These are phyloP conservation scores for Nicotiana tabacum DNA, from an alignment of 257 asterid species.

Conservation along the genomic window DNA sequence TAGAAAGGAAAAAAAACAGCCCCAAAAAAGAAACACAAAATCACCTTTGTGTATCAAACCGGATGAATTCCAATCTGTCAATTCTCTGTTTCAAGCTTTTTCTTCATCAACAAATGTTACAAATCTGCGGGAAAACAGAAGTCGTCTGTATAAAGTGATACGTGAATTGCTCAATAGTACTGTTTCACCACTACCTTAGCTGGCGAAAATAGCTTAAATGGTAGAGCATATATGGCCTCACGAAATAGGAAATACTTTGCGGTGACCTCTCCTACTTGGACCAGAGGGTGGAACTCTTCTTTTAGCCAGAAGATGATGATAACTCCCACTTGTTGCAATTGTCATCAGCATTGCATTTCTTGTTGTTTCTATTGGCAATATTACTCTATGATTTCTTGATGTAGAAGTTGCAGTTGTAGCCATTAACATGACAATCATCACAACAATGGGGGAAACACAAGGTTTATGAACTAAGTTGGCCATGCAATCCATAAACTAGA, in stretches of 20 bases:
- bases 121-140: background rate
- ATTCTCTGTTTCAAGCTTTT: background rate
- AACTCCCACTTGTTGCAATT: background rate
- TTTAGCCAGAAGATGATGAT: background rate
- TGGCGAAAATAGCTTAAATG: too few species aligned
- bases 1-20: too few species aligned
- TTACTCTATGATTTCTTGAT: background rate
- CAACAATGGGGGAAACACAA: background rate
- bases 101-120: background rate
- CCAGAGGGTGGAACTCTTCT: constrained; percentile 11
- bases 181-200: too few species aligned
- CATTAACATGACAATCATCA: constrained; percentile 5
- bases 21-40: background rate
- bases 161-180: too few species aligned
- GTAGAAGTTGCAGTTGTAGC: background rate
- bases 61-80: background rate
- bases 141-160: too few species aligned
- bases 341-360: background rate
- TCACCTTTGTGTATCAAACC: background rate
- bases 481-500: background rate
- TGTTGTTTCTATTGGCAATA: background rate
- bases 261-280: constrained; percentile 13
- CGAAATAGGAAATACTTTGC: background rate
- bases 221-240: background rate
- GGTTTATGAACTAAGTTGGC: background rate